A percentile compares a stretch with the other conserved stretches of the same genome.
Conservation (phyloP, 2,329 filamentous ascomycete species). For the Fusarium sp. region DNA sequence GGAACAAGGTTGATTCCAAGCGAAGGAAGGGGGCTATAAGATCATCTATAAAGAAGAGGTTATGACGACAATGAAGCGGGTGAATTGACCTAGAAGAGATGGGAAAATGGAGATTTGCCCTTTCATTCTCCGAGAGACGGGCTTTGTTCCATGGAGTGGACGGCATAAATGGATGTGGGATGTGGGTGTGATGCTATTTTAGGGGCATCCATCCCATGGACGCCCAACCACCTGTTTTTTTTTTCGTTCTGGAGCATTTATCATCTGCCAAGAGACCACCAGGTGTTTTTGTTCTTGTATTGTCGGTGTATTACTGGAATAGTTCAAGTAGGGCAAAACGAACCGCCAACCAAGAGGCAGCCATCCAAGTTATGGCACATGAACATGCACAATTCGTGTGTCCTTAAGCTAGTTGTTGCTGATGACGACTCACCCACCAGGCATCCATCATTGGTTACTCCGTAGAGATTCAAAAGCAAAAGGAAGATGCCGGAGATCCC, state of each 20-base stretch:
- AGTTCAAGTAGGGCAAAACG: background rate
- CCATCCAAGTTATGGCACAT: conserved; percentile 3
- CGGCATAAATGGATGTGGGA: background rate
- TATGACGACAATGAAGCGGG: conserved; percentile 34
- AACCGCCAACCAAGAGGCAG: conserved; percentile 13
- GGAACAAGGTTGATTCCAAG: conserved; percentile 17
- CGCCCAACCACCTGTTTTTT: conserved; percentile 19
- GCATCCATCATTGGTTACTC: background rate
- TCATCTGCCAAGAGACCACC: background rate
- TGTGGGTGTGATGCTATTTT: conserved; percentile 33
- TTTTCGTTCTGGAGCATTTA: background rate
- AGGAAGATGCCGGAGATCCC: background rate
- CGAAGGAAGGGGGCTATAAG: conserved; percentile 18
- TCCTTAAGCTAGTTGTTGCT: conserved; percentile 6
- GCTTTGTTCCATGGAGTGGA: background rate
- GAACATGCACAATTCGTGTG: background rate
- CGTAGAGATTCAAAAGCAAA: background rate
- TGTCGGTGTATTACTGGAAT: background rate
- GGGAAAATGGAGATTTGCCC: conserved; percentile 1
- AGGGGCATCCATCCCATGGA: conserved; percentile 15
- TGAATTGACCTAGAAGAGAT: conserved; percentile 5
- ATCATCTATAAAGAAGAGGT: conserved; percentile 21
- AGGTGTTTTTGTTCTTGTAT: background rate
- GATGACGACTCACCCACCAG: conserved; percentile 29
- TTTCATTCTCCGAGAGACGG: conserved; percentile 3